A percentile compares a stretch with the other conserved stretches of the same genome.
These are phyloP conservation scores for Amanita jacksonii DNA, from an alignment of 768 basidiomycete genomes.

Conservation along the genomic window DNA sequence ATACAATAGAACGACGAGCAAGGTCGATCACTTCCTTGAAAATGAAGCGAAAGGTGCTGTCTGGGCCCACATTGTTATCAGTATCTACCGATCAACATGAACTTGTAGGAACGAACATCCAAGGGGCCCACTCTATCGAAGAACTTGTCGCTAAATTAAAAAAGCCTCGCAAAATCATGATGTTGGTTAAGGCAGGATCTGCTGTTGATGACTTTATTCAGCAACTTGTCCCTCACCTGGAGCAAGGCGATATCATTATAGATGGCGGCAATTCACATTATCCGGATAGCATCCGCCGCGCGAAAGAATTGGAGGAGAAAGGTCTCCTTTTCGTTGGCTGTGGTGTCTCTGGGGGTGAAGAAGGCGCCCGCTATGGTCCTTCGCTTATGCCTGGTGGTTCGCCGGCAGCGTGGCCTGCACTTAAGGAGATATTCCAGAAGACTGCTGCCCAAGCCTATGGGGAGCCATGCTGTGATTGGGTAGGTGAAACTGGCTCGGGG, in stretches of 20 bases:
- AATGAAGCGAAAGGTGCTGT: slow-evolving; percentile 92
- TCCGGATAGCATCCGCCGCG: slow-evolving; percentile 95
- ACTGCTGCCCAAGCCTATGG: slow-evolving; percentile 91
- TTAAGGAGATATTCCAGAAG: slow-evolving; percentile 99
- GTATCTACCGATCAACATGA: neutral
- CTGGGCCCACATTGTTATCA: neutral
- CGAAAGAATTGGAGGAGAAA: slow-evolving; percentile 87
- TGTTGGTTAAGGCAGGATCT: slow-evolving; percentile 95
- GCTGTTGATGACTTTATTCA: slow-evolving; percentile 95
- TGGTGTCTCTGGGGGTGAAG: slow-evolving; percentile 98
- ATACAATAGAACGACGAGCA: slow-evolving; percentile 94
- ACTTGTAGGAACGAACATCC: slow-evolving; percentile 78
- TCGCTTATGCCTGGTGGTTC: slow-evolving; percentile 99
- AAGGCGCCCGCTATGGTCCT: slow-evolving; percentile 94
- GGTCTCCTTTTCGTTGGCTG: slow-evolving; percentile 96
- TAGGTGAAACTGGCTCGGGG: slow-evolving; percentile 89
- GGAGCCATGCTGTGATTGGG: slow-evolving; percentile 99
- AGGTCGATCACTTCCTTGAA: slow-evolving; percentile 91
- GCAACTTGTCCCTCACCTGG: slow-evolving; percentile 83
- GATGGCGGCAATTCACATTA: slow-evolving; percentile 99
- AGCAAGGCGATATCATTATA: slow-evolving; percentile 96
- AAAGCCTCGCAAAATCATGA: slow-evolving; percentile 91
- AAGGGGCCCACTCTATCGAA: slow-evolving; percentile 89
- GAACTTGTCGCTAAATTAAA: slow-evolving; percentile 92
- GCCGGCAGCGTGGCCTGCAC: slow-evolving; percentile 86